These are phyloP conservation scores for Chlorella ohadii DNA, from an alignment of 139 green algal genomes.

Conservation along the genomic window DNA sequence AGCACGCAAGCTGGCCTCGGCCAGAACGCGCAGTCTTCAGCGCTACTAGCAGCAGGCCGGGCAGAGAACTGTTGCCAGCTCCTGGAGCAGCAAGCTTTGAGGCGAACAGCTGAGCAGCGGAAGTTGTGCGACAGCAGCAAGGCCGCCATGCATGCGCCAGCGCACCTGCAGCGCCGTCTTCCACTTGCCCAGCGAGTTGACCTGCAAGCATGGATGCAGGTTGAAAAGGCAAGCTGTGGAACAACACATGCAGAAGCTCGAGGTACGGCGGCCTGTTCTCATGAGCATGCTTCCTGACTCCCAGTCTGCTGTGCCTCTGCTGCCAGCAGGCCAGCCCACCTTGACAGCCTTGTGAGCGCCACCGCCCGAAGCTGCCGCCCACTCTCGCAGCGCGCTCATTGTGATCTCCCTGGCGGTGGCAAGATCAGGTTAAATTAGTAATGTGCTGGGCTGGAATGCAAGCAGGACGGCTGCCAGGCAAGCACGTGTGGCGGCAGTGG, in stretches of 20 bases:
- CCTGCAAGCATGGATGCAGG: slow-evolving; percentile 33
- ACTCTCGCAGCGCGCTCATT: slow-evolving; percentile 94
- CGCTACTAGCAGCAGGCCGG: too few species aligned
- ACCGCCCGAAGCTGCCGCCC: slow-evolving; percentile 80
- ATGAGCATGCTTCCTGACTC: too few species aligned
- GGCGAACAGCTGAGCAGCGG: too few species aligned
- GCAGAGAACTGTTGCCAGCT: too few species aligned
- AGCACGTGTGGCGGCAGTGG: too few species aligned
- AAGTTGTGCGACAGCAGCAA: neutral
- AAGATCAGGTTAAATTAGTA: slow-evolving; percentile 65
- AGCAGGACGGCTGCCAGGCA: too few species aligned
- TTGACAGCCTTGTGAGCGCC: slow-evolving; percentile 64
- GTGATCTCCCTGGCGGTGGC: slow-evolving; percentile 81
- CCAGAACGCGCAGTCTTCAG: too few species aligned
- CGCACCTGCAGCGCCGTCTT: slow-evolving; percentile 62
- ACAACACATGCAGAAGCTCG: too few species aligned
- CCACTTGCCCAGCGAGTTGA: slow-evolving; percentile 72
- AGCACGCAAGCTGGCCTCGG: too few species aligned
- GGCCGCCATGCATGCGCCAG: neutral
- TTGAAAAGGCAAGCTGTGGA: too few species aligned
- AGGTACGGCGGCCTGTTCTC: too few species aligned
- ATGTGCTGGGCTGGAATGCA: slow-evolving; percentile 48
- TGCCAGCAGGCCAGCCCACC: slow-evolving; percentile 16
- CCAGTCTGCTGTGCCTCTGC: neutral
- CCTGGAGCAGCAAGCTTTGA: too few species aligned